Percentiles rank a stretch among this genome's conserved stretches.
These are phyloP conservation scores for Moelleriella libera DNA, from an alignment of 2,329 filamentous ascomycete genomes.

Conservation along the genomic window DNA sequence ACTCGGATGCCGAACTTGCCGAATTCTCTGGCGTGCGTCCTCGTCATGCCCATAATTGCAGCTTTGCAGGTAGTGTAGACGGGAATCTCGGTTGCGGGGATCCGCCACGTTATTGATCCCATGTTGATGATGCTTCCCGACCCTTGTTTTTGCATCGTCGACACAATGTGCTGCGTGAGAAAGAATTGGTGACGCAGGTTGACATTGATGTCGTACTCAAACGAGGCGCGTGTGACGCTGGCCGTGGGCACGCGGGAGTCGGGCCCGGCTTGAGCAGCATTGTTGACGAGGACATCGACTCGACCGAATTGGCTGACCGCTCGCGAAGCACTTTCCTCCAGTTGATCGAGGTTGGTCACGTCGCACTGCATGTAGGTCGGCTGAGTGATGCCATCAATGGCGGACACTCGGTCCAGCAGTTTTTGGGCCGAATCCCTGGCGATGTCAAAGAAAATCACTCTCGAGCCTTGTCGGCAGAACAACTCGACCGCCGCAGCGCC, in stretches of 20 bases:
- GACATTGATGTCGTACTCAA: slow-evolving; percentile 26
- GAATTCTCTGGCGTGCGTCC: slow-evolving; percentile 39
- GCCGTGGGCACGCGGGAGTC: slow-evolving; percentile 13
- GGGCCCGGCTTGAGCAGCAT: slow-evolving; percentile 41
- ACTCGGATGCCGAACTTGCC: slow-evolving; percentile 30
- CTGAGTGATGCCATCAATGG: slow-evolving; percentile 3
- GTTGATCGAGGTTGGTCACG: slow-evolving; percentile 19
- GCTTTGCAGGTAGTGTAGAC: slow-evolving; percentile 38
- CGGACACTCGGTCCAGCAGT: slow-evolving; percentile 13
- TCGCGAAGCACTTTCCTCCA: slow-evolving; percentile 18
- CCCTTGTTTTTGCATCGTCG: slow-evolving; percentile 32
- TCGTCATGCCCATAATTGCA: slow-evolving; percentile 39
- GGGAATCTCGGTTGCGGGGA: slow-evolving; percentile 27
- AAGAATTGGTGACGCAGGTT: slow-evolving; percentile 41
- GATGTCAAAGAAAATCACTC: slow-evolving; percentile 29
- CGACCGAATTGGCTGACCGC: slow-evolving; percentile 12
- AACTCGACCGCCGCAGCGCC: slow-evolving; percentile 27
- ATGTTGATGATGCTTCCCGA: slow-evolving; percentile 40
- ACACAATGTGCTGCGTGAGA: slow-evolving; percentile 55
- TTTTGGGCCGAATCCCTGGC: slow-evolving; percentile 14
- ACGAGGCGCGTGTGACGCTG: slow-evolving; percentile 24
- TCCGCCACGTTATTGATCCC: slow-evolving; percentile 33
- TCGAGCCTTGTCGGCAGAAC: slow-evolving; percentile 28
- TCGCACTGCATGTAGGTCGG: slow-evolving; percentile 28
- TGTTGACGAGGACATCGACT: slow-evolving; percentile 75